phyloP scores from a whole-genome alignment of 306 rosid genomes.

The Cicer yamashitae region DNA sequence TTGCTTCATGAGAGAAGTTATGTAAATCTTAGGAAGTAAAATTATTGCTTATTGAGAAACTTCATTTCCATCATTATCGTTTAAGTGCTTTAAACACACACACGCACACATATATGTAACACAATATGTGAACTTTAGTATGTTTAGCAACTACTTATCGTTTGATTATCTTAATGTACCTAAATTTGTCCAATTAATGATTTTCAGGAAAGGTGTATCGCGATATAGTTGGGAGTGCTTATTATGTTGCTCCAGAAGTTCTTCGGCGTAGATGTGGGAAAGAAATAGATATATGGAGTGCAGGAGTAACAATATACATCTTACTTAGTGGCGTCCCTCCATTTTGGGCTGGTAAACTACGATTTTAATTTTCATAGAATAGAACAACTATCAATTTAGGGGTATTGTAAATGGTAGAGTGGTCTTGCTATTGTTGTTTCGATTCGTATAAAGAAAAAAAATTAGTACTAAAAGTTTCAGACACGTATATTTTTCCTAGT shows the following conservation, averaged over 20 bases:
- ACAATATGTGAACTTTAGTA: conserved; percentile 27
- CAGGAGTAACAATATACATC: conserved; percentile 84
- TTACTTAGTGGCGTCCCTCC: conserved; percentile 96
- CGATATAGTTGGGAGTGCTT: conserved; percentile 92
- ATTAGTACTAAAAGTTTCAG: neutral
- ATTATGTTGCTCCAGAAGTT: conserved; percentile 94
- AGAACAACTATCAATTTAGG: neutral
- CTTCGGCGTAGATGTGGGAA: conserved; percentile 77
- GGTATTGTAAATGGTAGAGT: too few species aligned
- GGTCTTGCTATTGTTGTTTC: too few species aligned
- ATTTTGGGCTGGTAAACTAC: conserved; percentile 92
- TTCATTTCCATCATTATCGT: conserved; percentile 19
- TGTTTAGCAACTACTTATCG: conserved; percentile 29
- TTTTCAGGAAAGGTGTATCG: conserved; percentile 79
- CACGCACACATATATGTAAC: neutral
- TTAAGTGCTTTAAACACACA: neutral
- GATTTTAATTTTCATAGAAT: conserved; percentile 12
- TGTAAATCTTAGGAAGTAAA: conserved; percentile 27
- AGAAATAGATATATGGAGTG: conserved; percentile 91
- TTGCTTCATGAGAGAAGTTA: neutral
- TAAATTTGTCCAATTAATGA: conserved; percentile 33
- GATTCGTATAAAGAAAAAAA: too few species aligned
- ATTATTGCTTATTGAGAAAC: conserved; percentile 11
- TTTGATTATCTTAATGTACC: conserved; percentile 10
- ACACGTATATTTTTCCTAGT: neutral